phyloP scores from a whole-genome alignment of 805 yeast genomes.

The Schwanniomyces sp. region DNA sequence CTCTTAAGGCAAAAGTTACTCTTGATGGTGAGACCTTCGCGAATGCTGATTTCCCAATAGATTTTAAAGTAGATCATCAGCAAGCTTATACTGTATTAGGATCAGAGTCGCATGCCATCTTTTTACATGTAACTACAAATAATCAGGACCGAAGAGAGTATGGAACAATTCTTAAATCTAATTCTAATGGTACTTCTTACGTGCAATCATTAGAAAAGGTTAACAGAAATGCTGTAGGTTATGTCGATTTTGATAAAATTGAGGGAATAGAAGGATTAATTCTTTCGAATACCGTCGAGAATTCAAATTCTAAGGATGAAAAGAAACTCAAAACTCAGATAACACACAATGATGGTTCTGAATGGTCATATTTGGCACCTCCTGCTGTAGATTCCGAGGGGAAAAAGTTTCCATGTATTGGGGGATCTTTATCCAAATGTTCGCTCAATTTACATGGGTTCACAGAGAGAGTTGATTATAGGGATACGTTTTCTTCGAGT shows the following conservation, averaged over 20 bases:
- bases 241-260: constrained; percentile 84
- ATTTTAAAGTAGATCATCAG: constrained; percentile 51
- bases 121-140: constrained; percentile 79
- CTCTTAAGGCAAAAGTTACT: constrained; percentile 68
- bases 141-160: constrained; percentile 50
- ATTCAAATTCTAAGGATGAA: constrained; percentile 36
- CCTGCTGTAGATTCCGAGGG: constrained; percentile 67
- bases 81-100: constrained; percentile 73
- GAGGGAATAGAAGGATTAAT: constrained; percentile 84
- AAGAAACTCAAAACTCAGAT: constrained; percentile 72
- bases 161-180: constrained; percentile 84
- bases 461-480: constrained; percentile 79
- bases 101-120: constrained; percentile 67
- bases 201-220: constrained; percentile 67
- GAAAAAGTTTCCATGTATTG: constrained; percentile 52
- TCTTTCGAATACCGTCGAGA: constrained; percentile 66
- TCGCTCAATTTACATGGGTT: constrained; percentile 86
- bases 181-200: constrained; percentile 87
- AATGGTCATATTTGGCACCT: constrained; percentile 73
- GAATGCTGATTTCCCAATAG: constrained; percentile 72
- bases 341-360: constrained; percentile 88
- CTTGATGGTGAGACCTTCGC: constrained; percentile 78
- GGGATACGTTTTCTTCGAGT: constrained; percentile 85
- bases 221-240: constrained; percentile 72
- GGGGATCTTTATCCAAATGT: constrained; percentile 56